A percentile compares a stretch with the other conserved stretches of the same genome.
These are phyloP conservation scores for Pyrenochaeta sp. DNA, from an alignment of 2,329 filamentous ascomycete species.

Conservation along the genomic window DNA sequence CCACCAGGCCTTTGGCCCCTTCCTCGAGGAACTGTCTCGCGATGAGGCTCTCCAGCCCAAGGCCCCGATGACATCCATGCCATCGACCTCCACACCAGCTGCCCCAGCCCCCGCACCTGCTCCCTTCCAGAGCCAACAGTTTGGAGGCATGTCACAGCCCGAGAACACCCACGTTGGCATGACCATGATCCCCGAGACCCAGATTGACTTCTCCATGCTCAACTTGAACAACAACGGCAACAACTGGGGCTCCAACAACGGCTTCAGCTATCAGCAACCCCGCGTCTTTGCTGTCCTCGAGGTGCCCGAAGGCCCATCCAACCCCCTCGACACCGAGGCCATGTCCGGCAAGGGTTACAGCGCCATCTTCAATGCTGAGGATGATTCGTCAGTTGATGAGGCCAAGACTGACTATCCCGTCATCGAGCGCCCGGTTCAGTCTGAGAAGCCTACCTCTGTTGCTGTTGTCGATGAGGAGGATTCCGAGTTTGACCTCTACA, in stretches of 20 bases:
- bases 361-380: constrained; percentile 43
- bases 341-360: constrained; percentile 73
- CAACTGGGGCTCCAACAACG: constrained; percentile 63
- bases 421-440: constrained; percentile 53
- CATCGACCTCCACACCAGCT: constrained; percentile 39
- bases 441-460: constrained; percentile 24
- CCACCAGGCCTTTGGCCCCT: constrained; percentile 59
- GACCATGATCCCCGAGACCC: constrained; percentile 83
- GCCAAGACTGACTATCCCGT: constrained; percentile 61
- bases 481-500: constrained; percentile 69
- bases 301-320: constrained; percentile 70
- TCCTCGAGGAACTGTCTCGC: constrained; percentile 54
- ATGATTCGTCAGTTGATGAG: constrained; percentile 52
- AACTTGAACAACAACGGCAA: constrained; percentile 59
- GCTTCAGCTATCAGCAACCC: constrained; percentile 62
- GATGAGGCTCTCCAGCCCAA: constrained; percentile 46
- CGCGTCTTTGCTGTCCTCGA: constrained; percentile 79
- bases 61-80: constrained; percentile 39
- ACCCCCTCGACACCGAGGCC: constrained; percentile 65
- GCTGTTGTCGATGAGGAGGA: constrained; percentile 53
- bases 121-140: constrained; percentile 63
- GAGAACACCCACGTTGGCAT: constrained; percentile 74
- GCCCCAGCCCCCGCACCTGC: constrained; percentile 53
- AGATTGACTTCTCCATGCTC: constrained; percentile 77
- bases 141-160: constrained; percentile 55